Base-by-base conservation (phyloP, 768 basidiomycete species). In the Coprinopsis sp. region DNA sequence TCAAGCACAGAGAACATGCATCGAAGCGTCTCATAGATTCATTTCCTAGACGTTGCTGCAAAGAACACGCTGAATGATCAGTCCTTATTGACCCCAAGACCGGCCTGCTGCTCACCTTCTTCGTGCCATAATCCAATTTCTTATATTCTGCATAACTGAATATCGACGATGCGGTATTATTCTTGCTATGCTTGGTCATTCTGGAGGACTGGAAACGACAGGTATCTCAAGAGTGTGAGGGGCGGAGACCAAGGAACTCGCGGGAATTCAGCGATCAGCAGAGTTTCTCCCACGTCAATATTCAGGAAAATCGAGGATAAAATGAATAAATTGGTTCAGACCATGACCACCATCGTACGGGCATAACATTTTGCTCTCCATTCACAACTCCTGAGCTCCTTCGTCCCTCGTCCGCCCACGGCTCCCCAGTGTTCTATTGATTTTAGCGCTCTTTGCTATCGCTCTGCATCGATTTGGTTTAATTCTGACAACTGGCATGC, bases 11-110 rank as follows among this genome's bases (percentile, higher is more conserved):
- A 4, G 87, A 76, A 61, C 96, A 98, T 1, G 91, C 83, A 63
- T 96, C 91, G 62, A 96, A 93, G 42, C 78, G 78, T 30, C 91
- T 82, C 87, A 94, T 91, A 10, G 87, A 92, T 64, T 96, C 93
- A 61, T 90, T 87, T 28, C 92, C 93, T 60, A 93, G 67, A 34
- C 84, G 80, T 80, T 85, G 81, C 78, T 83, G 51, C 38, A 34
- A 27, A 28, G 33, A 24, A 44, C n/a, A 18, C 37, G 42, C 24
- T 10, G 29, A 36, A 36, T 37, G 16, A 39, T 31, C 29, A 25
- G 22, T 41, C 23, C 3, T 14, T 5, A 14, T 5, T 6, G 6
- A 30, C 2, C 3, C 19, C n/a, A 4, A 19, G 29, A 21, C 12
- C 36, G 19, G 8, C 12, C 24, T 21, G 24, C 29, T 11, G 30